Conservation (phyloP, 768 basidiomycete species). For the Pholiota conissans region DNA sequence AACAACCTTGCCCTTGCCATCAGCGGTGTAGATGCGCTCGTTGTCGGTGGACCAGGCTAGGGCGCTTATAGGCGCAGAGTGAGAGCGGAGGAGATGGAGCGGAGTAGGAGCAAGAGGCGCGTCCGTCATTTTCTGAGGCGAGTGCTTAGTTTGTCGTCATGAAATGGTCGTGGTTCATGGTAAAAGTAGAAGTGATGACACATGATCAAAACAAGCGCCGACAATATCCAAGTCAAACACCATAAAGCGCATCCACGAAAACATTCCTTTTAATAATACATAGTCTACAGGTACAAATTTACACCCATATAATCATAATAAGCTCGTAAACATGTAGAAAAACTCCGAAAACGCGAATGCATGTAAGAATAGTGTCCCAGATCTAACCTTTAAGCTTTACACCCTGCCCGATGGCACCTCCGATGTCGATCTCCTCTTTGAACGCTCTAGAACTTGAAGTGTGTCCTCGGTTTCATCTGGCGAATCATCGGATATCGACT, state of each 20-base stretch:
- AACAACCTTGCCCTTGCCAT: conserved; percentile 74
- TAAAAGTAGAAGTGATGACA: too few relatives aligned
- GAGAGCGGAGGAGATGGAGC: conserved; percentile 72
- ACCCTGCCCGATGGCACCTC: background rate
- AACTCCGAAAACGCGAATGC: too few relatives aligned
- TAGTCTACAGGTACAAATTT: background rate
- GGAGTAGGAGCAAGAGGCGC: conserved; percentile 54
- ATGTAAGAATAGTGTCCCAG: too few relatives aligned
- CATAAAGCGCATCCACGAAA: too few relatives aligned
- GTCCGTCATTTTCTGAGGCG: conserved; percentile 18
- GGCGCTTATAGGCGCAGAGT: conserved; percentile 60
- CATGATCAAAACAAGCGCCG: background rate
- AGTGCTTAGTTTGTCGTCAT: background rate
- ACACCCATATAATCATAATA: background rate
- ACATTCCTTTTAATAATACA: background rate
- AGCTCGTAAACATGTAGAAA: background rate
- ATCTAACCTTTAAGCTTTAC: too few relatives aligned
- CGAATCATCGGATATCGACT: conserved; percentile 2
- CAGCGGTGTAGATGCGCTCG: conserved; percentile 84
- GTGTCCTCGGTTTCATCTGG: conserved; percentile 6
- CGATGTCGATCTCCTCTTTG: background rate
- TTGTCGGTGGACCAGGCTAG: conserved; percentile 71
- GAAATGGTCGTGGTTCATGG: background rate
- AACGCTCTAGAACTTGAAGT: background rate
- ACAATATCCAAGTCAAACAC: background rate